A percentile compares a stretch with the other conserved stretches of the same genome.
phyloP scores from a whole-genome alignment of 2,329 filamentous ascomycete species.

The Aureobasidium sp. region DNA sequence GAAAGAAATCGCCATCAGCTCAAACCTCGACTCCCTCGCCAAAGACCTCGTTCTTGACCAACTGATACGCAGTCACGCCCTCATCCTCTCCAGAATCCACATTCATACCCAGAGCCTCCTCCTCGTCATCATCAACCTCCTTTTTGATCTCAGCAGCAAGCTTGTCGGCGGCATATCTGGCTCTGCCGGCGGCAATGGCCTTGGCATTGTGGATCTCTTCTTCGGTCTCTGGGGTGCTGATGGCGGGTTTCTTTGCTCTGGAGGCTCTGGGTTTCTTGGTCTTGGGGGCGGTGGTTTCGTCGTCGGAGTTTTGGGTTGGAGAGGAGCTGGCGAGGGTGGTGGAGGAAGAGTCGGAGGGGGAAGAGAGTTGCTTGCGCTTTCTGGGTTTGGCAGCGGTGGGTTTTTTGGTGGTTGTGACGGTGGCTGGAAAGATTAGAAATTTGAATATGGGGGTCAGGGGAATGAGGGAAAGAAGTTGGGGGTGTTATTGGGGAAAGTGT shows the following conservation, averaged over 20 bases:
- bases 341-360: neutral
- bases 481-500: neutral
- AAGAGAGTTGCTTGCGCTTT: neutral
- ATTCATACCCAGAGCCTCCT: neutral
- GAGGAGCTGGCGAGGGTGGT: neutral
- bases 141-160: neutral
- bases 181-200: constrained; percentile 2
- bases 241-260: neutral
- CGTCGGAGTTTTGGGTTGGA: neutral
- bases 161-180: neutral
- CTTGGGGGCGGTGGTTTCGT: neutral
- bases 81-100: neutral
- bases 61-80: neutral
- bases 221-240: neutral
- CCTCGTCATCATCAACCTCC: neutral
- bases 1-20: too few species aligned
- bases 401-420: neutral
- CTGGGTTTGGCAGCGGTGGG: neutral
- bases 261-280: neutral
- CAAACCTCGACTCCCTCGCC: neutral
- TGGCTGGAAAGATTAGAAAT: neutral
- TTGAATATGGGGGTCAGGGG: too few species aligned
- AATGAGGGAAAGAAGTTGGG: neutral
- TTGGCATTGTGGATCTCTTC: neutral
- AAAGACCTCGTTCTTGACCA: neutral